Base-by-base conservation (phyloP, 148 eudicot genomes). In the Rhododendron ovatum region DNA sequence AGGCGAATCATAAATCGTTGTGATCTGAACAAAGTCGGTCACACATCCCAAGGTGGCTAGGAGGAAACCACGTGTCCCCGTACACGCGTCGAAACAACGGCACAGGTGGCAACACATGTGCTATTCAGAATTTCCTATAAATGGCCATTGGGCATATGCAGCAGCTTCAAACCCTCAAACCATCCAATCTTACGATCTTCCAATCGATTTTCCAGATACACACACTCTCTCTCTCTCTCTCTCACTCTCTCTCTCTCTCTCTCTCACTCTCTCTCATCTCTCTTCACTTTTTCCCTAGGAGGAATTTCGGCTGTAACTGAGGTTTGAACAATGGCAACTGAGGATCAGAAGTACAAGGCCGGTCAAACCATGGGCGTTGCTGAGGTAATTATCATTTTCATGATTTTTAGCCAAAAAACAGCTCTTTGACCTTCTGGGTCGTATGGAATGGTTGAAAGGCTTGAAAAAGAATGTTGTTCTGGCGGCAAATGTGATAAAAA, bases 311-410 rank as follows among this genome's bases (percentile, higher is more conserved):
- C 30, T 65, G 28, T 26, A 67, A 11, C 74, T 11, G 15, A 26
- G 26, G 33, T 67, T 15, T 71, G 18, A 14, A 33, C 74, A 80
- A 92, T 91, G 96, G 83, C 95, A 47, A 89, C 96, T 45, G 87
- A 91, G 3, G 90, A 92, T 41, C 92, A 92, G 83, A 92, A 91
- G 88, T 90, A 89, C 93, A 88, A 53, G 30, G 95, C 92, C 83
- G 96, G 96, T 82, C 93, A 95, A 87, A 86, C 92, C 88, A 90
- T 91, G 73, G 96, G 97, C 79, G 89, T 82, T 14, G 92, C 96
- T 80, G 88, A 94, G 96, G 96, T 93, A 90, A 71, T 2, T 33
- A 12, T 69, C 26, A 8, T 71, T 1, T n/a, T n/a, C 9, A 41
- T 41, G 45, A 41, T 6, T 41, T 41, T 6, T 41, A 41, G 7